Evolutionary conservation across 306 rosid species (phyloP), one percentile per base, ranked within the genome.

Genomic region (Trifolium dubium): DNA sequence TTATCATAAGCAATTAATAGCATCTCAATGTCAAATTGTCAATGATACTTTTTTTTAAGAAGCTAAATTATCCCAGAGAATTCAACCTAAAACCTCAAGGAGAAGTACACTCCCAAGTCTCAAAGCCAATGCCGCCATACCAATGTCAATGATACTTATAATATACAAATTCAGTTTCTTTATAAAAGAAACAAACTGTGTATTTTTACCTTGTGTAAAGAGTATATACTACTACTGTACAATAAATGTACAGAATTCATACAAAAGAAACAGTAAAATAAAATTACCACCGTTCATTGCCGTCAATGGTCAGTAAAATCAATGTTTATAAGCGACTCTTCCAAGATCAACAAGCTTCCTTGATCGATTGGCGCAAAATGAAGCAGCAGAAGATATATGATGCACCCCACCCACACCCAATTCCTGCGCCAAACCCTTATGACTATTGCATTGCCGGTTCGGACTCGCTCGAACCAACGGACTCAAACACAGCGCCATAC

Each of bases 381-480:
- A 41, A 47, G 77, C 68, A 8, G 80, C 63, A 63, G 3, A 62
- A 5, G 80, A 54, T 10, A 64, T 54, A 31, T 69, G 81, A 6
- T 70, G 84, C 23, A 76, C 10, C 74, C 78, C 78, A 76, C 70
- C 69, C 49, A 5, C 73, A 32, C 77, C 29, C 31, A 35, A 23
- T 43, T 80, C 84, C 37, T 69, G 80, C 4, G 39, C 43, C 73
- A 64, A 7, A 1, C 84, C 80, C 5, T 69, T 80, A 1, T 79
- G 79, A 71, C n/a, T 64, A 23, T 44, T 47, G 76, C 76, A 80
- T 19, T 69, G 60, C 73, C 64, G 86, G 80, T 82, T 87, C 35
- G 99, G 96, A 63, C 85, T 88, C 59, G 97, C 92, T 72, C 98
- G 77, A 35, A 95, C 96, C 77, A 95, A 51, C 9, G 99, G 99